phyloP scores from a whole-genome alignment of 1,284 basidiomycete species.

The Blastosporella zonata region DNA sequence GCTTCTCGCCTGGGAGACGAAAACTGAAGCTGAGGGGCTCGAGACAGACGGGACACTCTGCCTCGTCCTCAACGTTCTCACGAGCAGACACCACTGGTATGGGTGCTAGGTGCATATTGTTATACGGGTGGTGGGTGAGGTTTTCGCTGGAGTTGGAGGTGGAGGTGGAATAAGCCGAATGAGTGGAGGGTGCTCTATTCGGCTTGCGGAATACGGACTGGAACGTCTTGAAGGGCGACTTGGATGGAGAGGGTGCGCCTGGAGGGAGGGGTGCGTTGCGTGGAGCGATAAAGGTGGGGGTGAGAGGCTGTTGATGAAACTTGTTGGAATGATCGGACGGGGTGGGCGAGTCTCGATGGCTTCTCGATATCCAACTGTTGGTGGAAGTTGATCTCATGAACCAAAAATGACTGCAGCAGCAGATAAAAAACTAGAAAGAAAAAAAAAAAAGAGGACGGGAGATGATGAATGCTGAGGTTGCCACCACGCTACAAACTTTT shows the following conservation, averaged over 20 bases:
- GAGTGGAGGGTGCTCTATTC: slow-evolving; percentile 25
- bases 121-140: slow-evolving; percentile 42
- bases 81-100: slow-evolving; percentile 66
- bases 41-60: slow-evolving; percentile 88
- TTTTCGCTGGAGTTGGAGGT: slow-evolving; percentile 33
- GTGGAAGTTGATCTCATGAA: slow-evolving; percentile 35
- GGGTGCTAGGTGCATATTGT: slow-evolving; percentile 55
- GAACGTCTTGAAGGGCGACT: slow-evolving; percentile 29
- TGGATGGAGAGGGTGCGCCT: slow-evolving; percentile 20
- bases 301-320: slow-evolving; percentile 36
- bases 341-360: slow-evolving; percentile 27
- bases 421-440: too few relatives aligned
- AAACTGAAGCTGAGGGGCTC: slow-evolving; percentile 88
- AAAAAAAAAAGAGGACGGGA: slow-evolving; percentile 2
- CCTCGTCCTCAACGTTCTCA: slow-evolving; percentile 67
- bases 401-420: slow-evolving; percentile 7
- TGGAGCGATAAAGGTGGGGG: slow-evolving; percentile 41
- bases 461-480: slow-evolving; percentile 2
- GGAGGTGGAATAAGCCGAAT: slow-evolving; percentile 36
- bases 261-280: slow-evolving; percentile 35
- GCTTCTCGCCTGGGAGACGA: slow-evolving; percentile 89
- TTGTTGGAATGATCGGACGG: slow-evolving; percentile 25
- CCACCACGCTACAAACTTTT: slow-evolving; percentile 2
- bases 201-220: slow-evolving; percentile 35
- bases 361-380: slow-evolving; percentile 32